phyloP scores from a whole-genome alignment of 2,329 filamentous ascomycete species.

The Aureobasidium sp. region DNA sequence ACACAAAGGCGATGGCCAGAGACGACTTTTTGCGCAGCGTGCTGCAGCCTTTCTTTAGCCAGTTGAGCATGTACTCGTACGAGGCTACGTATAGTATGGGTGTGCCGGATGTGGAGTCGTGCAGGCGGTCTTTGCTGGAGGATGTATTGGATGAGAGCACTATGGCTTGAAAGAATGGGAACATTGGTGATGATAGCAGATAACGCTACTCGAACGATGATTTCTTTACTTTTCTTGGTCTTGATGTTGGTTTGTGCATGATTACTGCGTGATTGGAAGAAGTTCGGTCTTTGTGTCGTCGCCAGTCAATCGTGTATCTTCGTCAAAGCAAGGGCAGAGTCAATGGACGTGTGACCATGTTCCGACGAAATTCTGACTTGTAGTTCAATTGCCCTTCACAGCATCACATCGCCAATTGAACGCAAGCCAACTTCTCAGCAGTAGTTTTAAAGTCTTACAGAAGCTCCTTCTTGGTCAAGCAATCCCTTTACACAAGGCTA shows the following conservation, averaged over 20 bases:
- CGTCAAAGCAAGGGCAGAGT: neutral
- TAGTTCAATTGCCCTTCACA: neutral
- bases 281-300: neutral
- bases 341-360: fast-evolving
- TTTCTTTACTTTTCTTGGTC: neutral
- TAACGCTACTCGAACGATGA: neutral
- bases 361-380: neutral
- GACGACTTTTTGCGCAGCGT: slow-evolving; percentile 66
- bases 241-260: neutral
- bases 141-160: slow-evolving; percentile 43
- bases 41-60: slow-evolving; percentile 79
- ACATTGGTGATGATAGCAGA: neutral
- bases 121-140: slow-evolving; percentile 32
- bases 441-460: too few species aligned
- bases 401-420: neutral
- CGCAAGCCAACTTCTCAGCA: neutral
- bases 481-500: neutral
- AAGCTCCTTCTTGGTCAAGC: too few species aligned
- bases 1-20: slow-evolving; percentile 47
- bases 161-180: slow-evolving; percentile 24
- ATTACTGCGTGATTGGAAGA: neutral
- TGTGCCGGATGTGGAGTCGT: slow-evolving; percentile 57
- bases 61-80: slow-evolving; percentile 88
- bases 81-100: slow-evolving; percentile 88
- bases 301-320: neutral